A percentile compares a stretch with the other conserved stretches of the same genome.
phyloP scores from a whole-genome alignment of 2,329 filamentous ascomycete species.

The Fusarium devonianum region DNA sequence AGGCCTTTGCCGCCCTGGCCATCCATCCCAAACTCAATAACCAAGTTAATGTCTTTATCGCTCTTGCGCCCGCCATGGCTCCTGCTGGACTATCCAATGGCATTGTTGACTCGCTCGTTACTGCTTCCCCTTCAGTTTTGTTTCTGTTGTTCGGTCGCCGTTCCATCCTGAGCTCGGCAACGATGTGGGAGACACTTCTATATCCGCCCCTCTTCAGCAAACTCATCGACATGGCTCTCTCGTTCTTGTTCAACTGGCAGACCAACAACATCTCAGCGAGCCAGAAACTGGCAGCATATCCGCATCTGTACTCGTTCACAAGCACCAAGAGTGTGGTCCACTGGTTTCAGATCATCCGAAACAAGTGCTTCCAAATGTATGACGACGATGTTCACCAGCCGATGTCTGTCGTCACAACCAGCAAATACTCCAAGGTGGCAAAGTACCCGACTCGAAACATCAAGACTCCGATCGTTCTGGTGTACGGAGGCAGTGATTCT shows the following conservation, averaged over 20 bases:
- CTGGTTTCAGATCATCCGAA: conserved; percentile 99
- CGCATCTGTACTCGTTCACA: conserved; percentile 95
- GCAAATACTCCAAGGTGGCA: conserved; percentile 93
- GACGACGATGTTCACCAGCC: conserved; percentile 90
- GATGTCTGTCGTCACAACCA: conserved; percentile 71
- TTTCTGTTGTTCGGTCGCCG: conserved; percentile 92
- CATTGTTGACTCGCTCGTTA: conserved; percentile 90
- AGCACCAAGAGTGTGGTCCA: conserved; percentile 97
- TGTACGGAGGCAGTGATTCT: conserved; percentile 94
- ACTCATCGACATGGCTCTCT: conserved; percentile 81
- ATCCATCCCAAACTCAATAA: conserved; percentile 92
- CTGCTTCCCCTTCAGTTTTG: conserved; percentile 89
- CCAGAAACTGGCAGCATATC: conserved; percentile 94
- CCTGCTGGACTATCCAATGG: conserved; percentile 89
- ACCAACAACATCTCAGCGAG: conserved; percentile 81
- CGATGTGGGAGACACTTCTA: conserved; percentile 96
- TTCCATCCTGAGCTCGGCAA: conserved; percentile 89
- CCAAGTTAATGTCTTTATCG: conserved; percentile 95
- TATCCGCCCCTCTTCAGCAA: conserved; percentile 94
- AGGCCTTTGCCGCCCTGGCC: conserved; percentile 91
- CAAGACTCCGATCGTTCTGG: conserved; percentile 89
- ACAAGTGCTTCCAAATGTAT: conserved; percentile 96
- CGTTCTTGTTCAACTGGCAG: conserved; percentile 89
- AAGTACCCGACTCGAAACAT: conserved; percentile 98
- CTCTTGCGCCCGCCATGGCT: conserved; percentile 94